phyloP scores from a whole-genome alignment of 2,329 filamentous ascomycete species.

The Leptographium radiaticola region DNA sequence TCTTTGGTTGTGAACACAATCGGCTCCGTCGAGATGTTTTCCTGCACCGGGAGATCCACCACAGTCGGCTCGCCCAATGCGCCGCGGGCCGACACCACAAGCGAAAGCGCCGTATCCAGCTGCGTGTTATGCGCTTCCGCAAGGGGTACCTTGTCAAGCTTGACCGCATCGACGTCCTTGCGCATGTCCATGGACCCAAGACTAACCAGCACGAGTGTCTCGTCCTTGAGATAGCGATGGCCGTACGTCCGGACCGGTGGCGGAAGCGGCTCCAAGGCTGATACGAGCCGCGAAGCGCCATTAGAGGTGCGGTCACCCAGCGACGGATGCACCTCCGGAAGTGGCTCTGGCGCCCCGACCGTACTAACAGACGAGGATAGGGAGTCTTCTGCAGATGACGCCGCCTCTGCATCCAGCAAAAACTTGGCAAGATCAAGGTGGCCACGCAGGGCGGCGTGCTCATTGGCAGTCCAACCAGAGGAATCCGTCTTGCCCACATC shows the following conservation, averaged over 20 bases:
- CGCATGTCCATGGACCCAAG: slow-evolving; percentile 90
- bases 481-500: slow-evolving; percentile 63
- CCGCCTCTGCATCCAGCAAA: slow-evolving; percentile 39
- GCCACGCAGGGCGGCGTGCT: slow-evolving; percentile 82
- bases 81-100: slow-evolving; percentile 77
- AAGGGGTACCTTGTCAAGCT: slow-evolving; percentile 76
- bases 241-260: slow-evolving; percentile 92
- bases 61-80: slow-evolving; percentile 78
- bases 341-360: slow-evolving; percentile 1
- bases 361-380: background rate
- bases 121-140: slow-evolving; percentile 83
- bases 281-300: slow-evolving; percentile 34
- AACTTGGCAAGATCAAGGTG: slow-evolving; percentile 69
- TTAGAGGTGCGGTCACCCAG: slow-evolving; percentile 46
- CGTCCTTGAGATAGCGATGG: slow-evolving; percentile 81
- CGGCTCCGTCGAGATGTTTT: slow-evolving; percentile 86
- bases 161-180: slow-evolving; percentile 68
- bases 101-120: slow-evolving; percentile 82
- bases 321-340: slow-evolving; percentile 40
- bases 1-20: slow-evolving; percentile 78
- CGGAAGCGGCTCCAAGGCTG: background rate
- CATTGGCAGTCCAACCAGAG: slow-evolving; percentile 87
- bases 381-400: slow-evolving; percentile 13
- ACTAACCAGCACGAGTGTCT: slow-evolving; percentile 83
- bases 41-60: slow-evolving; percentile 85